Evolutionary conservation across 2,329 filamentous ascomycete genomes (phyloP).

Genomic region (Botrytis sinoallii): DNA sequence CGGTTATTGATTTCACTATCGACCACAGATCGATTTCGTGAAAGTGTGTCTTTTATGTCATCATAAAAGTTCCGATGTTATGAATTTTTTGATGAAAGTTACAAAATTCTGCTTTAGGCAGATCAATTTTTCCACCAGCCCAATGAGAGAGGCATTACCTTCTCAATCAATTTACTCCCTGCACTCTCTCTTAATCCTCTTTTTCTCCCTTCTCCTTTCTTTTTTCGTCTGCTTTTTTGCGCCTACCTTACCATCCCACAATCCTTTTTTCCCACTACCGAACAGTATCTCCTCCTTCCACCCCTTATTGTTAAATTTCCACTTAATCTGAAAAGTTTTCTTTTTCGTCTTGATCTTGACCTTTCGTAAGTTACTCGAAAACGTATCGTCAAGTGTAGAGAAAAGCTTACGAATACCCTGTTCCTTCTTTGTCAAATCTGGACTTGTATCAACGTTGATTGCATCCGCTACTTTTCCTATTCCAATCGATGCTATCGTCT

Average conservation of each 20-base stretch:
- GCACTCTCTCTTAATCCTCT: neutral
- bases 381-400: neutral
- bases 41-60: neutral
- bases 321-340: neutral
- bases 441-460: neutral
- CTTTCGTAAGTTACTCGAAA: neutral
- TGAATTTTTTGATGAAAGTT: neutral
- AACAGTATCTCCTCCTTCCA: neutral
- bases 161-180: neutral
- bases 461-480: neutral
- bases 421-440: too few species aligned
- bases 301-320: neutral
- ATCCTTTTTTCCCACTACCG: too few species aligned
- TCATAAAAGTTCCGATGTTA: neutral
- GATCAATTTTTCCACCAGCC: neutral
- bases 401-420: neutral
- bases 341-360: slow-evolving; percentile 5
- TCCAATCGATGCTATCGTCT: slow-evolving; percentile 4
- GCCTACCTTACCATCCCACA: neutral
- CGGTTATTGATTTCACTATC: neutral
- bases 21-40: neutral
- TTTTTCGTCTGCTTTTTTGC: neutral
- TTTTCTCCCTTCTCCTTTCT: neutral
- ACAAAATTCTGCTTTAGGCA: too few species aligned
- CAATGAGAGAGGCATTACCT: neutral